Conservation (phyloP, 208 protist genomes). For the Leishmania major region DNA sequence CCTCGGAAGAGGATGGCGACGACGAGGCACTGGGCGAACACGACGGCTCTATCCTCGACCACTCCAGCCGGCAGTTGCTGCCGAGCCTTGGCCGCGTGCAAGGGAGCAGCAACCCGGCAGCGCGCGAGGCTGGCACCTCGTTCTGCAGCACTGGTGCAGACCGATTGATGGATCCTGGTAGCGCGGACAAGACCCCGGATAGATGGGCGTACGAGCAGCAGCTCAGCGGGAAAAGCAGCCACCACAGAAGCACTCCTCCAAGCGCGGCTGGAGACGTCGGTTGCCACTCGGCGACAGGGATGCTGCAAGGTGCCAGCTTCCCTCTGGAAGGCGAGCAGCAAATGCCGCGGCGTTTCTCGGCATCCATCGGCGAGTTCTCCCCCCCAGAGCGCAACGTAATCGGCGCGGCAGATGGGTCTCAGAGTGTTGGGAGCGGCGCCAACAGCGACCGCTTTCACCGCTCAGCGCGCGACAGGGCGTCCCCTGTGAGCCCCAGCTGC, state of each 20-base stretch:
- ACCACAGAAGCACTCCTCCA: not conserved
- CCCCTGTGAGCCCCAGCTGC: slow-evolving; percentile 9
- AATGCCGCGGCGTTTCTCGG: slow-evolving; percentile 18
- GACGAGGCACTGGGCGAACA: not conserved
- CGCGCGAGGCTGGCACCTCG: not conserved
- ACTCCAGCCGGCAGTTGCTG: slow-evolving; percentile 1
- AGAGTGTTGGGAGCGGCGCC: slow-evolving; percentile 6
- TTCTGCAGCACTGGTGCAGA: not conserved
- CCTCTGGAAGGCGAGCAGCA: slow-evolving; percentile 12
- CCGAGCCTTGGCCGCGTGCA: slow-evolving; percentile 1
- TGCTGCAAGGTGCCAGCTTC: not conserved
- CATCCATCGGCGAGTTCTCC: slow-evolving; percentile 1
- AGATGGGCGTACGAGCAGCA: slow-evolving; percentile 6
- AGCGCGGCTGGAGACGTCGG: not conserved
- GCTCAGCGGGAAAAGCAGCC: slow-evolving; percentile 8
- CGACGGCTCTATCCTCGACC: slow-evolving; percentile 7
- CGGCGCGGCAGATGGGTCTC: slow-evolving; percentile 3
- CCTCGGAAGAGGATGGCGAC: slow-evolving; percentile 19
- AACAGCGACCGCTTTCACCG: slow-evolving; percentile 8
- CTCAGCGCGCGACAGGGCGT: slow-evolving; percentile 24
- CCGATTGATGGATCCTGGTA: not conserved
- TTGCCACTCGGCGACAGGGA: not conserved
- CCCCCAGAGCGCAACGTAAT: slow-evolving; percentile 20
- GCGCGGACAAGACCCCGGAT: slow-evolving; percentile 3
- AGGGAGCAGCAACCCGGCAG: not conserved